Evolutionary conservation across 108 stramenopile genomes (phyloP), one percentile per base, ranked within the genome.

Genomic region (Epithemia pelagica): DNA sequence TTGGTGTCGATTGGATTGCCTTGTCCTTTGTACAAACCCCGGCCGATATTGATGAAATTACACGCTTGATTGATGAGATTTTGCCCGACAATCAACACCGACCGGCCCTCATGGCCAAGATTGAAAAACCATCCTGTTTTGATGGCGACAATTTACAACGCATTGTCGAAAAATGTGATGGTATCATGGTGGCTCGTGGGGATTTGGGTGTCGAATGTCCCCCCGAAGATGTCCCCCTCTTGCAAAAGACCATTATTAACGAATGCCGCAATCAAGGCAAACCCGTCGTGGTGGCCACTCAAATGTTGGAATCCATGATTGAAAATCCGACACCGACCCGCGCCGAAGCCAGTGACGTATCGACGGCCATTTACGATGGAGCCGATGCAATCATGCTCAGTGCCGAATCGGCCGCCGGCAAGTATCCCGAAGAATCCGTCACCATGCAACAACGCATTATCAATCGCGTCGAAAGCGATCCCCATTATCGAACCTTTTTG

Each of bases 111-210:
- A 94, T 98, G 96, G 96, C 96, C 23, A 98, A 98, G 78, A 90
- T 98, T 68, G 97, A 98, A 83, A 98, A 98, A 71, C 97, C 96
- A 31, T 82, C 80, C 58, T 89, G 88, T 62, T 91, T 88, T 60
- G 77, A 85, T 2, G 89, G 80, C 24, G 82, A 91, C 56, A 78
- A 81, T 54, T 73, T 97, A 28, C 78, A 87, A 46, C 67, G 71
- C 26, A 92, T 97, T 67, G 89, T 97, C 20, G 75, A 74, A 27
- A 31, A 93, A 30, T 87, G 91, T 67, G 92, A 98, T 63, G 97
- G 95, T 30, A 96, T 98, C 72, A 98, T 98, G 97, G 97, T 98
- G 15, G 97, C 97, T 19, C 78, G 97, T 30, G 97, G 98, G 25
- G 98, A 99, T 79, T 73, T 99, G 32, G 98, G 98, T 52, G 96